Evolutionary conservation across 441 rosid species (phyloP).

Genomic region (Flueggea neowawraea): DNA sequence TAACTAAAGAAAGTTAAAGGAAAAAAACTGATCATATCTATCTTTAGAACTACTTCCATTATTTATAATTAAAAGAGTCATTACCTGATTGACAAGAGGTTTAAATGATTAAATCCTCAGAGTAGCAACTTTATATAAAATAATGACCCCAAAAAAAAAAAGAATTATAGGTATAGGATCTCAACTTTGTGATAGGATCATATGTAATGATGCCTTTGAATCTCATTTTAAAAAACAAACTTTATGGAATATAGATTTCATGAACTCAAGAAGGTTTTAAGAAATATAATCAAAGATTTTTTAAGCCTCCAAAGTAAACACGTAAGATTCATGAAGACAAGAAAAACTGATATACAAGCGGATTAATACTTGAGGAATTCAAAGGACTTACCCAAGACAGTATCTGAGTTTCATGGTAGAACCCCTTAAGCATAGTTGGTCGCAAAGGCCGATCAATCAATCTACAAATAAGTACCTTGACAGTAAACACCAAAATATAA

Average conservation of each 20-base stretch:
- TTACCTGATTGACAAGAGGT: neutral
- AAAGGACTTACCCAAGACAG: conserved; percentile 73
- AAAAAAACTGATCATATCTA: neutral
- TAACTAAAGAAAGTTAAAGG: neutral
- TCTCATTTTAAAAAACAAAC: too few species aligned
- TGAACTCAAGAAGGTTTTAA: neutral
- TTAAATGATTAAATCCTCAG: neutral
- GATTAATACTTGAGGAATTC: neutral
- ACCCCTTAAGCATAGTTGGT: conserved; percentile 94
- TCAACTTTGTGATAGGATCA: too few species aligned
- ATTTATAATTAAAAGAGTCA: neutral
- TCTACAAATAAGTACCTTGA: conserved; percentile 93
- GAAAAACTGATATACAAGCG: neutral
- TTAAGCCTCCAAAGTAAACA: neutral
- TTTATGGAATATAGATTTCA: too few species aligned
- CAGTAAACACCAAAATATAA: conserved; percentile 8
- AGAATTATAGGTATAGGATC: too few species aligned
- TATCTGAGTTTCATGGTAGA: conserved; percentile 96
- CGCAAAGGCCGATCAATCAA: conserved; percentile 97
- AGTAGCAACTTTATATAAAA: too few species aligned
- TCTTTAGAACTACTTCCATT: neutral
- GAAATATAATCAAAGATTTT: neutral
- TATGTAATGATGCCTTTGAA: too few species aligned
- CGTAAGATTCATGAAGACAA: neutral
- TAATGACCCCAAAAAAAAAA: too few species aligned